These are phyloP conservation scores for Quercus wislizeni DNA, from an alignment of 306 rosid species.

Conservation along the genomic window DNA sequence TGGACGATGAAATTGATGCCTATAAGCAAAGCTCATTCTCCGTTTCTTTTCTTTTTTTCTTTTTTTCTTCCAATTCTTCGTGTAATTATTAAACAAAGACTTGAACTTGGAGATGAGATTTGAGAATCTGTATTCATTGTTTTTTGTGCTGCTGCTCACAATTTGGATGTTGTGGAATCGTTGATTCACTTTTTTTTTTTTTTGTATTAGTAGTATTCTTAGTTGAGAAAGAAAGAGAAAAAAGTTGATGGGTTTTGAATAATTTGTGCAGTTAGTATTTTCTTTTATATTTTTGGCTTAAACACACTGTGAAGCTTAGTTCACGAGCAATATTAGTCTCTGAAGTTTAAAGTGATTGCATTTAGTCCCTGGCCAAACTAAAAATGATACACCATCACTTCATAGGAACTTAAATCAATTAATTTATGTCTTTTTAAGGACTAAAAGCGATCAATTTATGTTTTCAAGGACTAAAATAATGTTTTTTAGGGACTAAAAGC, in stretches of 20 bases:
- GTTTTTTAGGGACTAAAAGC: too few relatives aligned
- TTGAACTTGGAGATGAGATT: background rate
- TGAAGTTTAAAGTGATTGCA: too few relatives aligned
- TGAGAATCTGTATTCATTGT: background rate
- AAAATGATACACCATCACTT: too few relatives aligned
- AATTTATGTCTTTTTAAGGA: too few relatives aligned
- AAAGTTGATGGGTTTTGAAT: background rate
- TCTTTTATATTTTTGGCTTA: background rate
- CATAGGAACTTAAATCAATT: too few relatives aligned
- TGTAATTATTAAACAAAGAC: background rate
- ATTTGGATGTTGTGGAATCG: background rate
- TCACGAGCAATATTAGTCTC: too few relatives aligned
- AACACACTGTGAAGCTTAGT: background rate
- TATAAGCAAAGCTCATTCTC: constrained; percentile 38
- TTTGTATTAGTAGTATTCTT: background rate
- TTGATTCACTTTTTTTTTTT: background rate
- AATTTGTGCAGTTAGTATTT: background rate
- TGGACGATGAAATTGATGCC: constrained; percentile 86
- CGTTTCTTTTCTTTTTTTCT: background rate
- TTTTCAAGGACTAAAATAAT: too few relatives aligned
- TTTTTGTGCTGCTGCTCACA: background rate
- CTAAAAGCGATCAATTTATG: too few relatives aligned
- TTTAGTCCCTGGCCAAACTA: too few relatives aligned
- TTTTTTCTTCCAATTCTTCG: too few relatives aligned
- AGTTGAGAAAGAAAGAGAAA: background rate